Evolutionary conservation across 2,329 filamentous ascomycete genomes (phyloP).

Genomic region (Aschersonia sp.): DNA sequence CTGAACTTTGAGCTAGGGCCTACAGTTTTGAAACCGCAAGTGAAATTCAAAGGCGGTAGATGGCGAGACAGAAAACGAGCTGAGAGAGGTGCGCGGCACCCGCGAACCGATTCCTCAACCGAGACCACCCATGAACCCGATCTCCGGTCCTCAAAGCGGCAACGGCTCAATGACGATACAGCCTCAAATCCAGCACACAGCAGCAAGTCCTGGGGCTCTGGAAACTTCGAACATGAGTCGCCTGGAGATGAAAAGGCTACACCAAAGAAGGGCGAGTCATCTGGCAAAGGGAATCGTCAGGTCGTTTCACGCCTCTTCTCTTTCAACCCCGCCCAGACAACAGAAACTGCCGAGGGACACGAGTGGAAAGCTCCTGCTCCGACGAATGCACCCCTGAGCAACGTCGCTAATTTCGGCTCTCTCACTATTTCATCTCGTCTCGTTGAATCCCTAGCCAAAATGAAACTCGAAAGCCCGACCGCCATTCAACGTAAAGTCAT

Average conservation of each 20-base stretch:
- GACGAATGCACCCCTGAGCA: conserved; percentile 79
- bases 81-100: conserved; percentile 17
- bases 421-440: conserved; percentile 70
- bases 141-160: conserved; percentile 29
- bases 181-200: conserved; percentile 3
- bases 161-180: conserved; percentile 19
- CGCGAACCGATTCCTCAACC: conserved; percentile 10
- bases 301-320: conserved; percentile 88
- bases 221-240: conserved; percentile 2
- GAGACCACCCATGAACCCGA: conserved; percentile 12
- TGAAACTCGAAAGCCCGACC: conserved; percentile 80
- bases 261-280: conserved; percentile 7
- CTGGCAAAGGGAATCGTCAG: conserved; percentile 24
- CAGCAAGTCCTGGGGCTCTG: not conserved
- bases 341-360: conserved; percentile 36
- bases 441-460: conserved; percentile 72
- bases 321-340: conserved; percentile 66
- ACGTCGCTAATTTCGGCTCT: conserved; percentile 74
- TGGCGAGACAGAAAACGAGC: conserved; percentile 83
- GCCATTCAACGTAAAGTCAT: conserved; percentile 89
- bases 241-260: conserved; percentile 5
- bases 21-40: conserved; percentile 43
- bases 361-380: conserved; percentile 49
- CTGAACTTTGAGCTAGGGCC: conserved; percentile 78
- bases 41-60: conserved; percentile 71